These are phyloP conservation scores for Myriangium duriaei DNA, from an alignment of 2,329 filamentous ascomycete species.

Conservation along the genomic window DNA sequence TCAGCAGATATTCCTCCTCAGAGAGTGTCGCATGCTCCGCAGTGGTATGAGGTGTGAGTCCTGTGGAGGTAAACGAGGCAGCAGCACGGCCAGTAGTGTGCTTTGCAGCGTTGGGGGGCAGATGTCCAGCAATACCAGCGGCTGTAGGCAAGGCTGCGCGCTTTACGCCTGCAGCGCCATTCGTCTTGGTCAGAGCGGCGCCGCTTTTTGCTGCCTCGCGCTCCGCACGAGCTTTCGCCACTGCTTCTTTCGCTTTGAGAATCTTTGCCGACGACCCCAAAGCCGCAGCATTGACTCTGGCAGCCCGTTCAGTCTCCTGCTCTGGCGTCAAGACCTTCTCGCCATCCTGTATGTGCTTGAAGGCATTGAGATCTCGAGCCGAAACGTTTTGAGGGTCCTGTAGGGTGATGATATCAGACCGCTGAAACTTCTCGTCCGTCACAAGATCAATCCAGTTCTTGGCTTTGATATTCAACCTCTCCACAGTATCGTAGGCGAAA, in stretches of 20 bases:
- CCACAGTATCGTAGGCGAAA: slow-evolving; percentile 90
- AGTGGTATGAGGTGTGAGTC: slow-evolving; percentile 82
- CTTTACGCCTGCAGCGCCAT: slow-evolving; percentile 42
- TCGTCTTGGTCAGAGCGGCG: slow-evolving; percentile 14
- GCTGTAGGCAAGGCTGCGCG: slow-evolving; percentile 34
- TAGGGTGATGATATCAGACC: slow-evolving; percentile 87
- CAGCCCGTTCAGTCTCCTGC: slow-evolving; percentile 53
- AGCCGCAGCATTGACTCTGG: slow-evolving; percentile 59
- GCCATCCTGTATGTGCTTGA: slow-evolving; percentile 81
- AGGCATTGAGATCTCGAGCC: slow-evolving; percentile 69
- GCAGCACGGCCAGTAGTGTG: slow-evolving; percentile 87
- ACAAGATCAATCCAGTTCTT: slow-evolving; percentile 93
- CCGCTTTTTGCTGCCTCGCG: slow-evolving; percentile 34
- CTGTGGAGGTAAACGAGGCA: slow-evolving; percentile 89
- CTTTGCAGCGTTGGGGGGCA: slow-evolving; percentile 71
- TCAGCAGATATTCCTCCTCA: slow-evolving; percentile 94
- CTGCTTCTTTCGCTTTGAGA: slow-evolving; percentile 78
- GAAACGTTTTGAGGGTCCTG: slow-evolving; percentile 90
- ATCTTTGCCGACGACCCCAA: slow-evolving; percentile 75
- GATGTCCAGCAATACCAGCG: slow-evolving; percentile 22
- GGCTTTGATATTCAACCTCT: slow-evolving; percentile 88
- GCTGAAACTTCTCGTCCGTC: slow-evolving; percentile 71
- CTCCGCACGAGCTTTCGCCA: slow-evolving; percentile 76
- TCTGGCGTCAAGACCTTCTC: slow-evolving; percentile 52
- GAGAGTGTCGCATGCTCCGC: slow-evolving; percentile 74